Base-by-base conservation (phyloP, 768 basidiomycete species). In the Chlorophyllum brunneum region DNA sequence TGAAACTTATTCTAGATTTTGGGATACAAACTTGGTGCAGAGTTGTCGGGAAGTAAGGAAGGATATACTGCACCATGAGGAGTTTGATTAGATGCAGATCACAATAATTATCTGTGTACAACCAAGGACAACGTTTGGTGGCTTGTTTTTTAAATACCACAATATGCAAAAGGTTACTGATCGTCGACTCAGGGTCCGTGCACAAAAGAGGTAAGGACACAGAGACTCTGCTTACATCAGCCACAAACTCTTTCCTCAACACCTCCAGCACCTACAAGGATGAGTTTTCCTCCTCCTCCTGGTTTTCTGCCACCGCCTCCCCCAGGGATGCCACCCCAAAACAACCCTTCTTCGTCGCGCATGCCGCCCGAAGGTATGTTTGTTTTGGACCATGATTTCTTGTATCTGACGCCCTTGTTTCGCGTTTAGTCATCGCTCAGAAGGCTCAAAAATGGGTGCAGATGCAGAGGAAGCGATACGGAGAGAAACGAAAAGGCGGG, bases 381-480 rank as follows among this genome's bases (percentile, higher is more conserved):
- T 23, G 13, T 38, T 42, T 48, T 56, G 57, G 56, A 55, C n/a
- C 26, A 36, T 29, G 13, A 36, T n/a, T 40, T 29, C 30, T 29
- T 18, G 37, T 52, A 54, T 47, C 42, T 53, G 51, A 57, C 58
- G 57, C 61, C 38, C 13, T 59, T 57, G 41, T 47, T 58, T 60
- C 53, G 59, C 56, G 54, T 61, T 38, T 41, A 76, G 82, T 87
- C 56, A 79, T 98, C 60, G 83, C 85, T 30, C 85, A 89, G 70
- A 99, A 98, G 75, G 86, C 91, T 31, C 86, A 92, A 73, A 98
- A 98, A 77, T 98, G 93, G 93, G 74, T 89, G 50, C 87, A 91
- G 61, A 88, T 93, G 85, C 93, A 95, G 73, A 85, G 78, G 71
- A 93, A 87, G 70, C 80, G 93, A 54, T 97, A 92, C 58, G 92